phyloP scores from a whole-genome alignment of 2,329 filamentous ascomycete species.

The Colletotrichum sp. region DNA sequence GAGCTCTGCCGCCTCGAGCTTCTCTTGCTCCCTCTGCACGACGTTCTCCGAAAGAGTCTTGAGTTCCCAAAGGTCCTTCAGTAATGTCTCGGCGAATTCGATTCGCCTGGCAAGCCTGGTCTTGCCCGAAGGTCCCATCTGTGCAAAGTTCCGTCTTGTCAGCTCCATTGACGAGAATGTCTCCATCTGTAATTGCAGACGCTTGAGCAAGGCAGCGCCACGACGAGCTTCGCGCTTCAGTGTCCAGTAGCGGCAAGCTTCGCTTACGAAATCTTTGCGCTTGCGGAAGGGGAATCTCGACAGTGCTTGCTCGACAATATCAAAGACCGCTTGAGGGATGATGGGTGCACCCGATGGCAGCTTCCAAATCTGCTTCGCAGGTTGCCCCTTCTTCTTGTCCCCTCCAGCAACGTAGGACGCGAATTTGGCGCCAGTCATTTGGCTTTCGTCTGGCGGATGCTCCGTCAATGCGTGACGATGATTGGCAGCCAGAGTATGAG shows the following conservation, averaged over 20 bases:
- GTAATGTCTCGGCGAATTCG: conserved; percentile 80
- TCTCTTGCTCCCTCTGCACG: conserved; percentile 77
- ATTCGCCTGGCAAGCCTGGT: conserved; percentile 81
- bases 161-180: conserved; percentile 98
- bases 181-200: conserved; percentile 92
- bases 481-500: conserved; percentile 78
- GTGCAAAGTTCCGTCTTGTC: conserved; percentile 91
- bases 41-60: conserved; percentile 72
- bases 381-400: conserved; percentile 77
- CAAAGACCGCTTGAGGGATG: conserved; percentile 86
- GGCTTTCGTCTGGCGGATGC: conserved; percentile 79
- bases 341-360: conserved; percentile 93
- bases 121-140: conserved; percentile 86
- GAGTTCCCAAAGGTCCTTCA: conserved; percentile 79
- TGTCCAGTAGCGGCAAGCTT: conserved; percentile 97
- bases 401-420: conserved; percentile 67
- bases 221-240: conserved; percentile 91
- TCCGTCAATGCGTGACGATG: conserved; percentile 68
- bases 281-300: conserved; percentile 81
- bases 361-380: conserved; percentile 79
- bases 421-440: conserved; percentile 83
- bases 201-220: conserved; percentile 89
- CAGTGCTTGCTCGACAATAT: conserved; percentile 83
- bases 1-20: conserved; percentile 77
- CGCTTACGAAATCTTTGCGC: conserved; percentile 89